Base-by-base conservation (phyloP, 1,284 basidiomycete genomes). In the Boletus holoroseus region DNA sequence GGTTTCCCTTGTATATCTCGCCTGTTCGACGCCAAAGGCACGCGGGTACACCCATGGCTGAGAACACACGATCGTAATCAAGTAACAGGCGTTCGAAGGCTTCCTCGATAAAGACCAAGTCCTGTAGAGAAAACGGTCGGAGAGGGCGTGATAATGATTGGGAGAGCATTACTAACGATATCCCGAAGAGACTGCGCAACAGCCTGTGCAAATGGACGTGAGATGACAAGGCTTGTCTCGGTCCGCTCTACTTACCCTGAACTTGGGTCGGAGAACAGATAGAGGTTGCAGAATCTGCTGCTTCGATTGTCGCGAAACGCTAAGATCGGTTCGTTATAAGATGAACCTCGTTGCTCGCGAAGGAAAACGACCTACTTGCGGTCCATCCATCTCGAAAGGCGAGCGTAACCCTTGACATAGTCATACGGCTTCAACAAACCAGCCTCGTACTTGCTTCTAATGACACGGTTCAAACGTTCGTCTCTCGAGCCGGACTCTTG, bases 1-100 rank as follows among this genome's bases (percentile, higher is more conserved):
- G 83, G 67, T 99, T 99, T 35, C 85, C 95, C 71, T 94, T 98
- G 77, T 98, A 97, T 54, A 99, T 98, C 72, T 99, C 94, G 24
- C 96, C 96, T 1, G 95, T 98, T 42, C 95, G 75, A 27, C 94
- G 77, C 96, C 95, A 99, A 6, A 99, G 78, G 61, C 95, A 99
- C 0, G 93, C 93, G 0, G 96, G 96, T 8, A 98, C 92, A 38
- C 92, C 94, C 83, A 97, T 95, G 0, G 90, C 89, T 9, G 88
- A 90, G 68, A 98, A 94, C 0, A 95, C 91, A 32, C 94, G 85
- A 65, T 98, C 94, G 65, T 98, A 98, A 64, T 98, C 94, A 16
- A 98, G 81, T 53, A 99, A 76, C 51, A 98, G 76, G 1, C 95
- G 85, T 67, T 99, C 95, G 63, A 98, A 98, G 0, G 91, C 94